Percentiles rank a stretch among this genome's conserved stretches.
phyloP scores from a whole-genome alignment of 2,329 filamentous ascomycete species.

The Aspergillus ibericus region DNA sequence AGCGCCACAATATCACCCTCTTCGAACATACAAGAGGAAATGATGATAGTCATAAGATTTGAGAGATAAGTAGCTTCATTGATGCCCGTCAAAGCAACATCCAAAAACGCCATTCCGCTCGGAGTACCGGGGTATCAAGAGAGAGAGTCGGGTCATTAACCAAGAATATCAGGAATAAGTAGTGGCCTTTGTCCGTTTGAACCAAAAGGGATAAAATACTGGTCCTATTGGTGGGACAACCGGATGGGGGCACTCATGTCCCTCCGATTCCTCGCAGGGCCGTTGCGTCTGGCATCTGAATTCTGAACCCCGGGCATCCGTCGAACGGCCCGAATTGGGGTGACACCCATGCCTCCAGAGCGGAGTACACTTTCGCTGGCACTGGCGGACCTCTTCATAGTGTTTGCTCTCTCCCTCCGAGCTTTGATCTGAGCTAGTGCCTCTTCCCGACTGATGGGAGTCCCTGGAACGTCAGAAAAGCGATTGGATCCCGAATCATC shows the following conservation, averaged over 20 bases:
- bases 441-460: slow-evolving; percentile 48
- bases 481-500: slow-evolving; percentile 26
- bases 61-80: not conserved
- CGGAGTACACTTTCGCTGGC: slow-evolving; percentile 37
- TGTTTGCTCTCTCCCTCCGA: slow-evolving; percentile 48
- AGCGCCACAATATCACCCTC: not conserved
- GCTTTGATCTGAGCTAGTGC: slow-evolving; percentile 52
- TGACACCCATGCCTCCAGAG: slow-evolving; percentile 25
- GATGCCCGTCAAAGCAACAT: not conserved
- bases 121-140: slow-evolving; percentile 32
- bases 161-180: slow-evolving; percentile 12
- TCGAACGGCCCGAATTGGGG: slow-evolving; percentile 28
- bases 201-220: not conserved
- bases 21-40: not conserved
- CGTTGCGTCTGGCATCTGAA: slow-evolving; percentile 28
- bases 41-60: not conserved
- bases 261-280: slow-evolving; percentile 32
- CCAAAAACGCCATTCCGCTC: slow-evolving; percentile 15
- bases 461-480: slow-evolving; percentile 37
- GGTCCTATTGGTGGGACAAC: slow-evolving; percentile 29
- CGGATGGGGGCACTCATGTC: slow-evolving; percentile 41
- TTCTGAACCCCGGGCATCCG: slow-evolving; percentile 37
- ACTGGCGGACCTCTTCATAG: slow-evolving; percentile 43
- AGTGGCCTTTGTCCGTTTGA: not conserved
- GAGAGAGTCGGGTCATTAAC: slow-evolving; percentile 15